Conservation (phyloP, 306 rosid genomes). For the Acacia melanoxylon region DNA sequence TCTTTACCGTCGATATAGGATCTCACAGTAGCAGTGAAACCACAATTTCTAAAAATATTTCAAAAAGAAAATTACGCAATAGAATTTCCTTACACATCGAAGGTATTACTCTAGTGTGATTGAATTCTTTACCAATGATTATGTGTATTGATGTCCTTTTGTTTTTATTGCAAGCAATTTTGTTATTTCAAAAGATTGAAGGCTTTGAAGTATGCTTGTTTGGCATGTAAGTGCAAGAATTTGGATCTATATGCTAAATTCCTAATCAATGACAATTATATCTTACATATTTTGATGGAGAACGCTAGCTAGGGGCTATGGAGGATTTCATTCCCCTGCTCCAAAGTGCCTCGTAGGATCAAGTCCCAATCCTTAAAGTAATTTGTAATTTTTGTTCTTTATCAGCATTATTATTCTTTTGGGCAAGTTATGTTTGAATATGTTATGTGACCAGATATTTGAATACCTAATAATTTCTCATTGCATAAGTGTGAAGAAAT, state of each 20-base stretch:
- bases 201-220: slow-evolving; percentile 97
- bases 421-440: no score
- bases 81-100: slow-evolving; percentile 93
- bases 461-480: neutral
- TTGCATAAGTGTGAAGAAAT: neutral
- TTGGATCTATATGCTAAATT: slow-evolving; percentile 39
- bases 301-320: no score
- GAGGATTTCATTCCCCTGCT: no score
- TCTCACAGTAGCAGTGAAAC: slow-evolving; percentile 63
- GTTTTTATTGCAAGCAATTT: slow-evolving; percentile 58
- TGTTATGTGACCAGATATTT: no score
- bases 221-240: slow-evolving; percentile 98
- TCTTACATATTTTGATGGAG: neutral
- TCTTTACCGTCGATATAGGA: no score
- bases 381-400: no score
- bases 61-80: slow-evolving; percentile 92
- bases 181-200: slow-evolving; percentile 95
- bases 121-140: slow-evolving; percentile 5
- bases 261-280: slow-evolving; percentile 96
- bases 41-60: slow-evolving; percentile 85
- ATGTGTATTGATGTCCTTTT: slow-evolving; percentile 8
- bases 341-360: no score
- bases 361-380: no score
- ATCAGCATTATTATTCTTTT: no score
- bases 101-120: slow-evolving; percentile 49